Conservation (phyloP, 2,329 filamentous ascomycete genomes). For the Cryphonectria parasitica region DNA sequence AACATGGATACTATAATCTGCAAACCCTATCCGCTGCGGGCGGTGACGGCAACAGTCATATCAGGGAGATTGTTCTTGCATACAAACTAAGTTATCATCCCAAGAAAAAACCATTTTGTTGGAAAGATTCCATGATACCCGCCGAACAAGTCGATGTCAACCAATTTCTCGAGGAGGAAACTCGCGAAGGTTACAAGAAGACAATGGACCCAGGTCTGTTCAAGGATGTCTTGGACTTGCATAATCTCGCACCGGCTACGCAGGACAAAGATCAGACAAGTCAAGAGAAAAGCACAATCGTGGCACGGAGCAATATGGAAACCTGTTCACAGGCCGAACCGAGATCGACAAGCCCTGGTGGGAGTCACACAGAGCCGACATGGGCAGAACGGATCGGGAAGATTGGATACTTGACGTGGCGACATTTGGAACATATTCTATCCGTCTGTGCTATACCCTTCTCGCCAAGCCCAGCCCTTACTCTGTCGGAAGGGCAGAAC, state of each 20-base stretch:
- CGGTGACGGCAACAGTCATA: background rate
- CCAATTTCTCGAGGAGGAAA: background rate
- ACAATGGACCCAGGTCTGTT: too few relatives aligned
- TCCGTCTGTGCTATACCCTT: constrained; percentile 10
- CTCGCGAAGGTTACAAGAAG: background rate
- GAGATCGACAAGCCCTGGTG: too few relatives aligned
- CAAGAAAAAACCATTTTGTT: background rate
- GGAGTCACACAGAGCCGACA: background rate
- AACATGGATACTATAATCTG: too few relatives aligned
- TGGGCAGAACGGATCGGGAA: background rate
- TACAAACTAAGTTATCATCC: background rate
- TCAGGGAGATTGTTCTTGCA: constrained; percentile 7
- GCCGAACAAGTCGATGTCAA: background rate
- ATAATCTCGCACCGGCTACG: too few relatives aligned
- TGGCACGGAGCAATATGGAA: too few relatives aligned
- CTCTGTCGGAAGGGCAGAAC: too few relatives aligned
- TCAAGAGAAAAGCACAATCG: too few relatives aligned
- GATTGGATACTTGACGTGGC: constrained; percentile 6
- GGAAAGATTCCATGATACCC: constrained; percentile 4
- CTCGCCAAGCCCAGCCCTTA: background rate
- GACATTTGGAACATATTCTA: constrained; percentile 16
- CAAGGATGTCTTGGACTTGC: too few relatives aligned
- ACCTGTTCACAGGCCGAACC: too few relatives aligned
- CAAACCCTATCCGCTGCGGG: too few relatives aligned
- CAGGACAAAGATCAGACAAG: too few relatives aligned